Percentiles rank a stretch among this genome's conserved stretches.
Evolutionary conservation across 805 yeast genomes (phyloP).

Genomic region (Dipodascus geniculatus): DNA sequence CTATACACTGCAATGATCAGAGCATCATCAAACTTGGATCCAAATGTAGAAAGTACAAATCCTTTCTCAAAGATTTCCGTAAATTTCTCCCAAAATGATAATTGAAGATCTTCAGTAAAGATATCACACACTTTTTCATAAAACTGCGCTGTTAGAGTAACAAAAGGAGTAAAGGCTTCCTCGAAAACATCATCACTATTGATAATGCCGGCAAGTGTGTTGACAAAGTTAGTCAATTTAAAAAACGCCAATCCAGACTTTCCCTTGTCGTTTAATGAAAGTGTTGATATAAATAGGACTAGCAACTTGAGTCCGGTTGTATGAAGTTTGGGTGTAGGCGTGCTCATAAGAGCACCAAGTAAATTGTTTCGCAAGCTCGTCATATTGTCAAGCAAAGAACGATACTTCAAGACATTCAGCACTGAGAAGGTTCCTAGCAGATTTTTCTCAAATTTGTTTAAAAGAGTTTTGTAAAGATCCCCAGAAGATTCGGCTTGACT

Average conservation of each 20-base stretch:
- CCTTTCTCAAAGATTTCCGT: not conserved
- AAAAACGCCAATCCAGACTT: not conserved
- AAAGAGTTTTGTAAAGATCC: not conserved
- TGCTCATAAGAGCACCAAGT: not conserved
- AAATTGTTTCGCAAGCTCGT: not conserved
- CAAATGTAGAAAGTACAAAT: not conserved
- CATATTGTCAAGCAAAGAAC: not conserved
- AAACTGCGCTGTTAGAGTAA: not conserved
- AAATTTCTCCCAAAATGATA: not conserved
- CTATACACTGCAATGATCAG: not conserved
- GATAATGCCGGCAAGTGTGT: not conserved
- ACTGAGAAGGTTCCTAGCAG: not conserved
- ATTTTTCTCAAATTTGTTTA: not conserved
- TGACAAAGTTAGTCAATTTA: not conserved
- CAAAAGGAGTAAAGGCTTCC: not conserved
- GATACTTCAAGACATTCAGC: not conserved
- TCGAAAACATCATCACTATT: not conserved
- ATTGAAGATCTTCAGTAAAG: not conserved
- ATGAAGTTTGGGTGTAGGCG: not conserved
- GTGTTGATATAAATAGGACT: not conserved
- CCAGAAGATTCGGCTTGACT: not conserved
- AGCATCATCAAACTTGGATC: not conserved
- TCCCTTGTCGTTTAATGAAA: not conserved
- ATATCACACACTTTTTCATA: not conserved
- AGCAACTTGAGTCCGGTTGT: not conserved